phyloP scores from a whole-genome alignment of 2,329 filamentous ascomycete genomes.

The Diaporthe velutina region DNA sequence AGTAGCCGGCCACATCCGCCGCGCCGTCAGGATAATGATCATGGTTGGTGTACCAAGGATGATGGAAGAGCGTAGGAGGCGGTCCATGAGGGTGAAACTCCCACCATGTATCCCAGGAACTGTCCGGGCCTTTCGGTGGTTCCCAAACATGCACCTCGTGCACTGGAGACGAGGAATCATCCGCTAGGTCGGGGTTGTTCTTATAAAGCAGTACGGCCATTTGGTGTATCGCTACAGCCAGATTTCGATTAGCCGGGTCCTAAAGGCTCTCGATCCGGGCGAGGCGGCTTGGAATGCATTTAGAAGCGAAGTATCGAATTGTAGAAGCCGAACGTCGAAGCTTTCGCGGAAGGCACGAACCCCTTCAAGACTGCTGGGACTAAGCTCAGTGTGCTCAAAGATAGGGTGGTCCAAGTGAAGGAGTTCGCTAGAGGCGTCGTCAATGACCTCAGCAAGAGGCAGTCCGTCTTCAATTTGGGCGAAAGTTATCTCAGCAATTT shows the following conservation, averaged over 20 bases:
- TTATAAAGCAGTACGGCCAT: background rate
- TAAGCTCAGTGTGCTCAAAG: background rate
- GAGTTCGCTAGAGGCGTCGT: background rate
- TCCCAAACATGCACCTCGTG: background rate
- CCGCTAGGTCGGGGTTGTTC: background rate
- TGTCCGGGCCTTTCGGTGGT: background rate
- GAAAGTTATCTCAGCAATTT: background rate
- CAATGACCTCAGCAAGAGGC: background rate
- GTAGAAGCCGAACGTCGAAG: background rate
- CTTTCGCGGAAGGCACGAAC: background rate
- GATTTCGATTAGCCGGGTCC: background rate
- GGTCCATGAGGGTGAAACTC: constrained; percentile 1
- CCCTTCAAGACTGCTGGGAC: background rate
- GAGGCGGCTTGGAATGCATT: background rate
- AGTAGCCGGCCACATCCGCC: background rate
- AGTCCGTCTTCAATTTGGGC: background rate
- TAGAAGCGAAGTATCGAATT: background rate
- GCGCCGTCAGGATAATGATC: background rate
- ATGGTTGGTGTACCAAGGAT: background rate
- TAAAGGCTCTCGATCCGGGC: background rate
- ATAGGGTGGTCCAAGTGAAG: background rate
- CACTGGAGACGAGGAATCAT: background rate
- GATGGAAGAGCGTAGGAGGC: background rate
- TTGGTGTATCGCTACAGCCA: background rate
- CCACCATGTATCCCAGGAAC: background rate